Evolutionary conservation across 192 early-diverging fungal species (phyloP), one percentile per base, ranked within the genome.

Genomic region (Mortierella alpina): DNA sequence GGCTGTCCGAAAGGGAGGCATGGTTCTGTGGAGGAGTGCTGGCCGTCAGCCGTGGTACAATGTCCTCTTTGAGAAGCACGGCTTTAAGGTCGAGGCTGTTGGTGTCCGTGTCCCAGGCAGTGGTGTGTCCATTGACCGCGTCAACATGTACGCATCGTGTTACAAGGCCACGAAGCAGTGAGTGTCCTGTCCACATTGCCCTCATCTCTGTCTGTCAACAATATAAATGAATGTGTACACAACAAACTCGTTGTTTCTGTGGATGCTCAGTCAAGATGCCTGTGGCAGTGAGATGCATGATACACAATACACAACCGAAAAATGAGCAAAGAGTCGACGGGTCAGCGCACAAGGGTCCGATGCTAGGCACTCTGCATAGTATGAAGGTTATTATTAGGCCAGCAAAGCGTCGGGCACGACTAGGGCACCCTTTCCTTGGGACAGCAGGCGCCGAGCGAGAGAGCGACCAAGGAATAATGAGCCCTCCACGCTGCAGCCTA

Each of bases 21-120:
- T 87, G 65, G 95, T 92, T 22, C 90, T 91, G 58, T 96, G 95
- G 95, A 84, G 95, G 39, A 91, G 88, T 73, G 95, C 94, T 44
- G 93, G 92, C 23, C 89, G 90, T 68, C 82, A 87, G 18, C 95
- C 95, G 0, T 96, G 95, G 94, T 96, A 95, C 84, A 93, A 93
- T 75, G 48, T 54, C 0, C 72, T 93, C 48, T 94, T 96, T 88
- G 88, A 90, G 73, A 85, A 85, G 68, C 66, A 89, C 61, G 92
- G 92, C 4, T 95, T 95, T 76, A 57, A 78, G 20, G 90, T 96
- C 10, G 75, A 89, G 64, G 76, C 92, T 18, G 81, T 91, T 13
- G 90, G 89, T 50, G 84, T 95, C n/a, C 90, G 94, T 18, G 82
- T 92, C 59, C 88, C 87, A 52, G 88, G 89, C 54, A 86, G 85